Evolutionary conservation across 2,329 filamentous ascomycete genomes (phyloP), one percentile per base, ranked within the genome.

Genomic region (Xylogone sp.): DNA sequence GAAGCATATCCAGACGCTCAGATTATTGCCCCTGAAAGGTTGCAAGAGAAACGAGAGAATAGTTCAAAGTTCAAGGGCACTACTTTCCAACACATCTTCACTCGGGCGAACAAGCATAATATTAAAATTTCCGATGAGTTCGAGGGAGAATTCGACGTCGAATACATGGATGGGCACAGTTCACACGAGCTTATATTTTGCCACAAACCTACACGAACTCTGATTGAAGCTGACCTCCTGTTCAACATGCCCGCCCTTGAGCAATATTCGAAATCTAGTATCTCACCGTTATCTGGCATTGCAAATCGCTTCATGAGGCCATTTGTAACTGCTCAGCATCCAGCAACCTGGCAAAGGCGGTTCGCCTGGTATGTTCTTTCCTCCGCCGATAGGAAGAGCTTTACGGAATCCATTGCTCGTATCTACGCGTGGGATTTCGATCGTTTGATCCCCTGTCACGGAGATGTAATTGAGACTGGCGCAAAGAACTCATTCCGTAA

Each of bases 191-290:
- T 87, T 24, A 82, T 85, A 2, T 82, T 87, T 69, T 68, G 80
- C 58, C 82, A 87, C 68, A 80, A 78, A 53, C 82, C 80, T 4
- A 42, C 46, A 42, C 70, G 72, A 43, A 84, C 82, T 0, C 66
- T 88, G 42, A 86, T 87, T 57, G 73, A 85, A 64, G 84, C 81
- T 10, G 84, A 88, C 66, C 67, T 87, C 31, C 61, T 87, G 46
- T 88, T 87, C 73, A 87, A 87, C 59, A 65, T 85, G 6, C 84
- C 84, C 0, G 75, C 82, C 0, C 77, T 70, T 1, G 84, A 87
- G 64, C 84, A 87, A 61, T 85, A 75, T 59, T 75, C 72, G 3
- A 79, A 74, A 60, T 71, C 75, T 0, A 71, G 69, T 3, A 68
- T 75, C 3, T 66, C 66, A 13, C 63, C 78, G 1, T 73, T 64